Evolutionary conservation across 176 grass and related monocot genomes (phyloP), one percentile per base, ranked within the genome.

Genomic region (Oryza glumipatula): DNA sequence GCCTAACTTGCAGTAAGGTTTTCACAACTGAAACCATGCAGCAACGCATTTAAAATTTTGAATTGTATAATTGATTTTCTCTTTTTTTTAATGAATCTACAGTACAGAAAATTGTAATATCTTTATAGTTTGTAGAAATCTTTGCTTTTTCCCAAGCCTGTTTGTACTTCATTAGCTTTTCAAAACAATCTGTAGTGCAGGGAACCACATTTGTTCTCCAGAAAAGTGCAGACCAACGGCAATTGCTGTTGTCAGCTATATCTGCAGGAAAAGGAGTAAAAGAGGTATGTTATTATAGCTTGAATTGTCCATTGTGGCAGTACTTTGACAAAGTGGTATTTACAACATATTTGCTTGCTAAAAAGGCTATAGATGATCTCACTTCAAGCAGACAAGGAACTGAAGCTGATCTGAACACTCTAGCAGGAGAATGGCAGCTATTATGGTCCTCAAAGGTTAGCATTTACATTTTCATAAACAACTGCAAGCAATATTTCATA

Each of bases 201-300:
- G 96, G 96, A 80, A 94, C 93, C 36, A 95, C 96, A 83, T 98
- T 98, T 89, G 92, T 97, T 68, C 78, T 97, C 28, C 95, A 97
- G 88, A 98, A 95, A 80, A 88, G 67, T 83, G 86, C 74, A 77
- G 96, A 94, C 36, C 83, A 88, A n/a, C 93, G 93, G 77, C 96
- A 98, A 77, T 92, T 61, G 38, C 87, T 98, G 69, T 21, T 98
- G 70, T 92, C 96, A 52, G 77, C 93, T 75, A 95, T 98, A 88
- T 92, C 86, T 92, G 70, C 68, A 72, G 75, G 81, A 36, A 83
- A 74, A 68, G 80, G 91, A 72, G 84, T 95, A 67, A 41, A 71
- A 46, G 74, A 90, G 93, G 96, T 98, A 2, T 36, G 74, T 28
- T 41, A 70, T 82, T 71, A 72, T 70, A 71, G 14, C 14, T 51